These are phyloP conservation scores for Telfairia occidentalis DNA, from an alignment of 331 rosid species.

Conservation along the genomic window DNA sequence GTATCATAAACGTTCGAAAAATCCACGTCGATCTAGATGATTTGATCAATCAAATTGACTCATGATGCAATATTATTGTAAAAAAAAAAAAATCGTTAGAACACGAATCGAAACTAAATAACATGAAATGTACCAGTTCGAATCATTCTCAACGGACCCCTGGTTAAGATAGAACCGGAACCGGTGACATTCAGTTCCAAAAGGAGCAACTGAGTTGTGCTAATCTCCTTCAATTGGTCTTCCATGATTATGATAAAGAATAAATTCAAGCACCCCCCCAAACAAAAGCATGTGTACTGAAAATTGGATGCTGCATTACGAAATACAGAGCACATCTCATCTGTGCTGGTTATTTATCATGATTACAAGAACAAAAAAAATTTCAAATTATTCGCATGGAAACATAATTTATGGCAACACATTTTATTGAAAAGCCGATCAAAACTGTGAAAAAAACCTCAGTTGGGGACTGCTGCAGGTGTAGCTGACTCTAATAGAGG, in stretches of 20 bases:
- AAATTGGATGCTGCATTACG: not conserved
- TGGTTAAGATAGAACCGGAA: not conserved
- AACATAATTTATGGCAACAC: not conserved
- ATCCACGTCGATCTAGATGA: not conserved
- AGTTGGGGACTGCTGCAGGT: constrained; percentile 32
- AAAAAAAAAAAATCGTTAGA: no score
- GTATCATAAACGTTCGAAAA: not conserved
- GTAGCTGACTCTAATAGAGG: constrained; percentile 36
- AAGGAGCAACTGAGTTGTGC: not conserved
- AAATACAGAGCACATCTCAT: not conserved
- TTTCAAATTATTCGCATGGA: not conserved
- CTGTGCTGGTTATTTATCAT: not conserved
- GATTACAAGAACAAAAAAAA: not conserved
- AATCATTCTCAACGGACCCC: not conserved
- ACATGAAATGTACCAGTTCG: no score
- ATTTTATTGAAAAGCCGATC: not conserved
- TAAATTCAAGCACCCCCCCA: not conserved
- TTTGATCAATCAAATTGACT: no score
- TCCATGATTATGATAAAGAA: not conserved
- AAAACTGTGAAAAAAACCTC: constrained; percentile 23
- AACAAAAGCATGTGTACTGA: not conserved
- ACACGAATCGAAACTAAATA: no score
- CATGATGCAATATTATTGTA: no score
- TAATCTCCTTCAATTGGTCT: not conserved
- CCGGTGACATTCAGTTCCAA: not conserved